phyloP scores from a whole-genome alignment of 73 alveolate species.

The Paramecium primaurelia region DNA sequence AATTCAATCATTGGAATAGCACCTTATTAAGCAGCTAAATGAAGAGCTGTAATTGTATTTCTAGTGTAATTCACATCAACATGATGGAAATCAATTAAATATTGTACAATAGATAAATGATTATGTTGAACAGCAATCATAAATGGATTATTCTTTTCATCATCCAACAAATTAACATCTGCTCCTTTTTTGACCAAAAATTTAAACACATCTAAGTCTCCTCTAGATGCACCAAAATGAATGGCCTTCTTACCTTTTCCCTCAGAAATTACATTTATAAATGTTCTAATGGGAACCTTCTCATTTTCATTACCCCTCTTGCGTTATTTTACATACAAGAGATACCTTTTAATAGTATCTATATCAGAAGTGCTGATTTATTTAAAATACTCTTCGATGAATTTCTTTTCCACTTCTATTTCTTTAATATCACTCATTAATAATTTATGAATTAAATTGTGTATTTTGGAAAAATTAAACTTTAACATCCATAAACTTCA shows the following conservation, averaged over 20 bases:
- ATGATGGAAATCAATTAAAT: constrained; percentile 25
- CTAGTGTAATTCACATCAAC: constrained; percentile 33
- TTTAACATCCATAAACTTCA: not conserved
- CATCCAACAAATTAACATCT: constrained; percentile 7
- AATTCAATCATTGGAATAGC: constrained; percentile 15
- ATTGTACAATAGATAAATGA: not conserved
- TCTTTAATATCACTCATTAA: not conserved
- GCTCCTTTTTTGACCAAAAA: constrained; percentile 49
- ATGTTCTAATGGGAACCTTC: not conserved
- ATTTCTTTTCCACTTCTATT: not conserved
- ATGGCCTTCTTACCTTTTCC: constrained; percentile 53
- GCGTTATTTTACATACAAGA: not conserved
- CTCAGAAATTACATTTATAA: constrained; percentile 34
- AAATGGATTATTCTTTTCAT: constrained; percentile 48
- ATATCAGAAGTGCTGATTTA: not conserved
- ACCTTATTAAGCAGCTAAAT: not conserved
- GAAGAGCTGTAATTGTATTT: constrained; percentile 35
- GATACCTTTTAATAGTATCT: not conserved
- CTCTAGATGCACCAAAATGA: constrained; percentile 60
- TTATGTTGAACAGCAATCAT: constrained; percentile 53
- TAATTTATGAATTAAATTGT: not conserved
- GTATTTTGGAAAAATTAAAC: not conserved
- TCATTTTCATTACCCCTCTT: constrained; percentile 5
- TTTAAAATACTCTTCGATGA: not conserved
- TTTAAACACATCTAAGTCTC: constrained; percentile 44